phyloP scores from a whole-genome alignment of 2,329 filamentous ascomycete species.

The Alternaria sp. region DNA sequence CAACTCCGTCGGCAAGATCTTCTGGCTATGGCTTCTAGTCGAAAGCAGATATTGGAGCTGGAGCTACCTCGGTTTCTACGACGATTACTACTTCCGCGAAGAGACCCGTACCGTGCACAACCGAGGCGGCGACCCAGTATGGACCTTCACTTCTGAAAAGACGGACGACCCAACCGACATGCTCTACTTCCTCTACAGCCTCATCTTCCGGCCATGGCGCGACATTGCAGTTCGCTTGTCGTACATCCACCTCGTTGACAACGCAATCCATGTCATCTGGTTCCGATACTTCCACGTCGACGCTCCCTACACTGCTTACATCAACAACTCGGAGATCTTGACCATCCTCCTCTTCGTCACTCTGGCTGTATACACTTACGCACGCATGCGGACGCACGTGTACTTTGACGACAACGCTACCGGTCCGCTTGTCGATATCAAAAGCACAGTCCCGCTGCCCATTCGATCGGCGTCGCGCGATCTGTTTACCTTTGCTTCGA shows the following conservation, averaged over 20 bases:
- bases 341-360: neutral
- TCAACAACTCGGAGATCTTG: constrained; percentile 1
- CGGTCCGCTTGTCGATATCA: neutral
- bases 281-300: neutral
- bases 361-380: neutral
- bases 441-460: neutral
- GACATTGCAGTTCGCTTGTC: neutral
- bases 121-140: neutral
- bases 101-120: neutral
- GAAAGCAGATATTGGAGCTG: neutral
- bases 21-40: neutral
- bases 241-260: neutral
- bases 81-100: neutral
- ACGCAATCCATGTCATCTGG: neutral
- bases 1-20: neutral
- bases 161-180: neutral
- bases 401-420: neutral
- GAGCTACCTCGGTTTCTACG: neutral
- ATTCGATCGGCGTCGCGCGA: neutral
- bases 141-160: neutral
- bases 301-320: neutral
- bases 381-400: neutral
- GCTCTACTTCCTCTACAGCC: neutral
- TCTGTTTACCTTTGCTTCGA: neutral
- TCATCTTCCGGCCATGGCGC: constrained; percentile 1